These are phyloP conservation scores for Barnettozyma hawaiiensis DNA, from an alignment of 1,139 yeast genomes.

Conservation along the genomic window DNA sequence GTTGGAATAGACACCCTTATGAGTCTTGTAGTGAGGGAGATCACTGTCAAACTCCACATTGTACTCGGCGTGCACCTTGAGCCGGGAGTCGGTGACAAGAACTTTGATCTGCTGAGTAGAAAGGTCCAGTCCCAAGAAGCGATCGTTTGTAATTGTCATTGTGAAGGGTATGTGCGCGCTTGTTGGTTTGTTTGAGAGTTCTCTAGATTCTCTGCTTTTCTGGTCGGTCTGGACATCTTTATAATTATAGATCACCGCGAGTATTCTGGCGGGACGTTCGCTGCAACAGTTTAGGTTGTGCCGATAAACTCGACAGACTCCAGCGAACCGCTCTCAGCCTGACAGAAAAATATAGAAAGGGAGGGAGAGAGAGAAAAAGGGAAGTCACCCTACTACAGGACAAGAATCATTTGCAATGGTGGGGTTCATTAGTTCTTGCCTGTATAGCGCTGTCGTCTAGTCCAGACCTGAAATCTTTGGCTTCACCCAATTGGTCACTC, in stretches of 20 bases:
- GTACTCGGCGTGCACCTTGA: constrained; percentile 51
- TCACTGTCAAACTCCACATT: constrained; percentile 69
- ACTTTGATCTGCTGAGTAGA: constrained; percentile 88
- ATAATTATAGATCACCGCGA: background rate
- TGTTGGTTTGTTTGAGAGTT: too few species aligned
- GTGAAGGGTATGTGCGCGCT: background rate
- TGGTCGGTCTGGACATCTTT: background rate
- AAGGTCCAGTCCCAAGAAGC: constrained; percentile 66
- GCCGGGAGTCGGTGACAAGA: constrained; percentile 51
- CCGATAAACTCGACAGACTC: background rate
- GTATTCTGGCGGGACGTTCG: background rate
- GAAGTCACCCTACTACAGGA: too few species aligned
- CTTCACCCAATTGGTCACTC: constrained; percentile 18
- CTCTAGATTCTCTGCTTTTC: too few species aligned
- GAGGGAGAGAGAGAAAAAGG: background rate
- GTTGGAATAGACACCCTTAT: constrained; percentile 63
- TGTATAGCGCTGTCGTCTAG: background rate
- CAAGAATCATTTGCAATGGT: too few species aligned
- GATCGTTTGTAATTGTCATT: constrained; percentile 3
- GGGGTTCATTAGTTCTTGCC: too few species aligned
- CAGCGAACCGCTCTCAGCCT: too few species aligned
- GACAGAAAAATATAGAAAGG: background rate
- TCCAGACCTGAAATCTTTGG: constrained; percentile 5
- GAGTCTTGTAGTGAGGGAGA: constrained; percentile 51
- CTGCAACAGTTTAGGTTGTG: background rate